Evolutionary conservation across 139 green algal species (phyloP).

Genomic region (Chlorella sorokiniana): DNA sequence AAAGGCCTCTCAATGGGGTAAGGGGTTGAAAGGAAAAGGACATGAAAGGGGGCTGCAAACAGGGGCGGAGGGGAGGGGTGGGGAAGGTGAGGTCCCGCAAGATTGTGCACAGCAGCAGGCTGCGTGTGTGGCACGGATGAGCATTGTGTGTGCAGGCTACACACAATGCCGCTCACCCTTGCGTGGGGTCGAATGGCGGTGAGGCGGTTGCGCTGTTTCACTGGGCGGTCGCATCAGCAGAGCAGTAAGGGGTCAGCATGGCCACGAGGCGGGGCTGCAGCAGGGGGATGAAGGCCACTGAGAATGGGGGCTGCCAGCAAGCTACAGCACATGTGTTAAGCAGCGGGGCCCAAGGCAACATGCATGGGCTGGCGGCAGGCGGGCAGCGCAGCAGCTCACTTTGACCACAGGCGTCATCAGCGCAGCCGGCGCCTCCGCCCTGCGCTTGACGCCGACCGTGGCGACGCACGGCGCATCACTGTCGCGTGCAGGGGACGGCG

Average conservation of each 20-base stretch:
- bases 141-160: too few relatives aligned
- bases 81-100: too few relatives aligned
- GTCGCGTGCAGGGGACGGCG: background rate
- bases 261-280: background rate
- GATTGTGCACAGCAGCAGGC: too few relatives aligned
- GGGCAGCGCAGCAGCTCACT: background rate
- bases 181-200: too few relatives aligned
- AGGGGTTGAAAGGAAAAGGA: too few relatives aligned
- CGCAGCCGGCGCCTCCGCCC: background rate
- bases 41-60: too few relatives aligned
- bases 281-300: background rate
- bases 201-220: too few relatives aligned
- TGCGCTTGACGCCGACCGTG: conserved; percentile 2
- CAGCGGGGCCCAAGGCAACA: background rate
- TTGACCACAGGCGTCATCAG: background rate
- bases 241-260: background rate
- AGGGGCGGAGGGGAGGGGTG: too few relatives aligned
- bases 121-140: too few relatives aligned
- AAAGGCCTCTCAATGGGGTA: too few relatives aligned
- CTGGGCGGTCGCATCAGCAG: too few relatives aligned
- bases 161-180: too few relatives aligned
- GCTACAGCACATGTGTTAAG: background rate
- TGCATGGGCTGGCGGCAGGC: background rate
- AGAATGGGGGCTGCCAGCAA: background rate
- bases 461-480: background rate